These are phyloP conservation scores for Ogataea polymorpha DNA, from an alignment of 805 yeast species.

Conservation along the genomic window DNA sequence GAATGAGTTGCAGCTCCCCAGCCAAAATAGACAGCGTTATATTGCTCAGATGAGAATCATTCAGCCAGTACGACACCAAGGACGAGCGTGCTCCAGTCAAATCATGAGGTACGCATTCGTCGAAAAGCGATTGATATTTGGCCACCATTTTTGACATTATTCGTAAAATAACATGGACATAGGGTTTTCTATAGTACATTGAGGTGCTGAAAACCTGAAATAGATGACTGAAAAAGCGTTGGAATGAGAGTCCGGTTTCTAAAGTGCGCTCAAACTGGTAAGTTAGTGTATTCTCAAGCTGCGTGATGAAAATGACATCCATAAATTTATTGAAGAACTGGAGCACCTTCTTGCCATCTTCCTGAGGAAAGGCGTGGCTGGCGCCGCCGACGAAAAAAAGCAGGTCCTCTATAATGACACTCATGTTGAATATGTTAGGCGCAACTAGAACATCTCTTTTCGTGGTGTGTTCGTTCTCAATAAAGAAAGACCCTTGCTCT, in stretches of 20 bases:
- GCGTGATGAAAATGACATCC: conserved; percentile 60
- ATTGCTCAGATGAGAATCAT: conserved; percentile 29
- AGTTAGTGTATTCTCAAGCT: conserved; percentile 54
- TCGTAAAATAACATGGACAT: conserved; percentile 43
- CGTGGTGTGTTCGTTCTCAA: conserved; percentile 54
- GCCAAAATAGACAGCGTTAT: conserved; percentile 33
- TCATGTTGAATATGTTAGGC: conserved; percentile 74
- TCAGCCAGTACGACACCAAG: conserved; percentile 34
- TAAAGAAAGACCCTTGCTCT: conserved; percentile 40
- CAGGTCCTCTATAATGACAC: conserved; percentile 71
- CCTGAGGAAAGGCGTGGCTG: conserved; percentile 37
- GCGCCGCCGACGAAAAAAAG: conserved; percentile 65
- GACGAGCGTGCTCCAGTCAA: conserved; percentile 8
- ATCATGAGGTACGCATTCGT: conserved; percentile 24
- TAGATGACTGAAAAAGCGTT: conserved; percentile 40
- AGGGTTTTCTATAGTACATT: conserved; percentile 52
- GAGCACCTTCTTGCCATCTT: conserved; percentile 25
- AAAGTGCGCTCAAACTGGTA: conserved; percentile 46
- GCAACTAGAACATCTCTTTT: conserved; percentile 65
- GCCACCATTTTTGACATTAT: conserved; percentile 40
- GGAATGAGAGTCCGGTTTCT: conserved; percentile 36
- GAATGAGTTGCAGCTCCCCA: conserved; percentile 16
- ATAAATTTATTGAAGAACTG: conserved; percentile 62
- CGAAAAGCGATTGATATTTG: conserved; percentile 33
- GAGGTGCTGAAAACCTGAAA: conserved; percentile 61